Evolutionary conservation across 306 rosid species (phyloP), one percentile per base, ranked within the genome.

Genomic region (Benincasa hispida): DNA sequence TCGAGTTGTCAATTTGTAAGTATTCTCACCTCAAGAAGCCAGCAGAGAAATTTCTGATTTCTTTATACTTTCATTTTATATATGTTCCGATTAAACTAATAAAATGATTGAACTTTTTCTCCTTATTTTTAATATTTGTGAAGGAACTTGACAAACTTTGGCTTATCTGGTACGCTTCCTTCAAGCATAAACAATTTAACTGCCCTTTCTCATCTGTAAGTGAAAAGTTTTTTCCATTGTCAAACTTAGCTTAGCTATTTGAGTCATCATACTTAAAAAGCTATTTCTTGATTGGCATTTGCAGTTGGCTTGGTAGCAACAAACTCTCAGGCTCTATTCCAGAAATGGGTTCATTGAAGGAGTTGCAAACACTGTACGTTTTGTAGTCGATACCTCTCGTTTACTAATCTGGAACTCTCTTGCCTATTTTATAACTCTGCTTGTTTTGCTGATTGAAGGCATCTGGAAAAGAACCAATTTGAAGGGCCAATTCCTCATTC

Each of bases 291-390:
- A 79, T 66, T 55, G 74, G 79, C 39, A 83, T 19, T 77, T 54
- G 51, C 82, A 91, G 97, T 79, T 91, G 93, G 97, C 88, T 93
- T 57, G 90, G 89, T 25, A 82, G 77, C 56, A 93, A 93, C 85
- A 86, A 83, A 34, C 83, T 93, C 48, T 51, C 90, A 25, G 97
- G 98, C 79, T n/a, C 11, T 30, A 84, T 93, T 37, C 98, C 98
- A 1, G 91, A 90, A 24, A 39, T 93, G 84, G 55, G 87, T 57
- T 76, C 83, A 63, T 8, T 93, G 75, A 86, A 81, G 82, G 91
- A 79, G 45, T 66, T 93, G 39, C 65, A 84, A 82, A 88, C 88
- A 54, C 65, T 93, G 98, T 93, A 91, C 21, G 92, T 60, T 51
- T 24, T 70, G 18, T 11, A 5, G n/a, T 72, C 41, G 17, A 72